These are phyloP conservation scores for Rhizopogon salebrosus DNA, from an alignment of 768 basidiomycete species.

Conservation along the genomic window DNA sequence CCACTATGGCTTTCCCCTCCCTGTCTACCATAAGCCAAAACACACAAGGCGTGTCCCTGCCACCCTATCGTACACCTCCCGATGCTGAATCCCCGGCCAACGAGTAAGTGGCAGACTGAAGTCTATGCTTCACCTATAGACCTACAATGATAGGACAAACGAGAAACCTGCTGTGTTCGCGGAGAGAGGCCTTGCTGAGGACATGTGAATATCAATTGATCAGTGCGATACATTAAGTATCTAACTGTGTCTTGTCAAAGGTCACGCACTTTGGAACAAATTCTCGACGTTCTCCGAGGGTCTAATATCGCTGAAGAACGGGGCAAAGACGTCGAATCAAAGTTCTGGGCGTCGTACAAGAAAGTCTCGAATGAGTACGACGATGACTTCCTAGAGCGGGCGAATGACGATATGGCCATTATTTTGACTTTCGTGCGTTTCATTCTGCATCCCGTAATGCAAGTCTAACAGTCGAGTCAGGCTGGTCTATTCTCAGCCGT, in stretches of 20 bases:
- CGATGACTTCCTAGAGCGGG: not conserved
- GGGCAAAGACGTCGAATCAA: not conserved
- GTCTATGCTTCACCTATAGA: too few species aligned
- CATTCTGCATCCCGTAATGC: not conserved
- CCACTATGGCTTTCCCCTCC: too few species aligned
- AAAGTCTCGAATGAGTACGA: not conserved
- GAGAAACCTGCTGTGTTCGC: not conserved
- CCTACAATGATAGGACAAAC: too few species aligned
- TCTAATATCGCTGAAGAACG: not conserved
- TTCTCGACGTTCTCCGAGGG: not conserved
- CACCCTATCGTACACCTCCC: too few species aligned
- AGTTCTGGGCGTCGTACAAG: constrained; percentile 1
- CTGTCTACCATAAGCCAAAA: too few species aligned
- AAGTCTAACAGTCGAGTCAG: not conserved
- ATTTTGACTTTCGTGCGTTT: not conserved
- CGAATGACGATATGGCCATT: not conserved
- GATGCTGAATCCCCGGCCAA: too few species aligned
- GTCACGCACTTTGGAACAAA: not conserved
- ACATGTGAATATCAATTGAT: not conserved
- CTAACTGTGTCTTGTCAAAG: not conserved
- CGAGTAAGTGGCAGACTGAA: too few species aligned
- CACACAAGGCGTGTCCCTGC: too few species aligned
- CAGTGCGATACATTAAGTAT: not conserved
- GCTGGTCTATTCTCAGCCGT: not conserved
- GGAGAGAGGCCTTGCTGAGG: not conserved